These are phyloP conservation scores for Hemerocallis citrina DNA, from an alignment of 106 monocot species.

Conservation along the genomic window DNA sequence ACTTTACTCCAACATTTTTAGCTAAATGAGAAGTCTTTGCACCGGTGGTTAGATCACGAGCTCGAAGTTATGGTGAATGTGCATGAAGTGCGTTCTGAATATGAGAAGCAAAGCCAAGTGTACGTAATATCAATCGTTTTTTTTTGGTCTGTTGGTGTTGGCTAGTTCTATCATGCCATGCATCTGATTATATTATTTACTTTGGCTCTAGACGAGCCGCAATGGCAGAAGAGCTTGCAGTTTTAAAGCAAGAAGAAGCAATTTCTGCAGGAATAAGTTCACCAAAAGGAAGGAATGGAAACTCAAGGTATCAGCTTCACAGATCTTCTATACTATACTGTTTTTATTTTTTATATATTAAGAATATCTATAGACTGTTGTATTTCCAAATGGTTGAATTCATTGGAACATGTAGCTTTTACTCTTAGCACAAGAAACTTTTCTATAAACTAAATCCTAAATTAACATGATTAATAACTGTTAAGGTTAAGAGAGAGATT, in stretches of 20 bases:
- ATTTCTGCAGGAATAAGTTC: constrained; percentile 34
- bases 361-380: background rate
- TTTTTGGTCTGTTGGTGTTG: constrained; percentile 2
- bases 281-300: constrained; percentile 65
- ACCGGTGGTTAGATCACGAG: constrained; percentile 87
- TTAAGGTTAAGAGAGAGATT: too few relatives aligned
- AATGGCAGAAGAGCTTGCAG: constrained; percentile 70
- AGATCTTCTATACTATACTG: background rate
- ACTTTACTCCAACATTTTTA: constrained; percentile 17
- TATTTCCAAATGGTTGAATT: too few relatives aligned
- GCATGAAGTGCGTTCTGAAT: constrained; percentile 88
- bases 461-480: too few relatives aligned
- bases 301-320: constrained; percentile 28
- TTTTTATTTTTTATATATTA: background rate
- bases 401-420: too few relatives aligned
- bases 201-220: constrained; percentile 47
- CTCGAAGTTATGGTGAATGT: constrained; percentile 93
- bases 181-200: constrained; percentile 6
- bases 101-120: constrained; percentile 97
- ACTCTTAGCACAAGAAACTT: too few relatives aligned
- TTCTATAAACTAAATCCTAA: too few relatives aligned
- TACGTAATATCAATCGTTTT: constrained; percentile 26
- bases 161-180: background rate
- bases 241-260: constrained; percentile 64
- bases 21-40: constrained; percentile 85